Evolutionary conservation across 2,329 filamentous ascomycete species (phyloP), one percentile per base, ranked within the genome.

Genomic region (Thyridium curvatum): DNA sequence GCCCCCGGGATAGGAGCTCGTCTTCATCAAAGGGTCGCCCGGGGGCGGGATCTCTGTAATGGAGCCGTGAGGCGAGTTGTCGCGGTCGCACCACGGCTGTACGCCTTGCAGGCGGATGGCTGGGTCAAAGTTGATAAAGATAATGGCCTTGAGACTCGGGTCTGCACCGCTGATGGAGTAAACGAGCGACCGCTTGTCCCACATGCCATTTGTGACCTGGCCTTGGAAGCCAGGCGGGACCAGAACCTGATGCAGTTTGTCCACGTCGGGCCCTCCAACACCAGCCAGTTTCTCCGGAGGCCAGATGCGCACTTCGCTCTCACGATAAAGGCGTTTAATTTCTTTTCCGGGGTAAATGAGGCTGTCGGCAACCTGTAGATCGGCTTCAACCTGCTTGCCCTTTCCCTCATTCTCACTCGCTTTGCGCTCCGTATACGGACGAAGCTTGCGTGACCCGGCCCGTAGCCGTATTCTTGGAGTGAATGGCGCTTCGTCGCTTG

Each of bases 391-490:
- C 30, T n/a, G 21, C 8, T 21, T 26, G 10, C 6, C 21, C 21
- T 26, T 26, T 26, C 6, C 21, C 21, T 26, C 21, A 10, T 26
- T 10, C 10, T 26, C 21, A 31, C 13, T 12, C n/a, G 13, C 12
- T 26, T 10, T 39, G 18, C 21, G 3, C 13, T 34, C 31, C 3
- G 32, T 17, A 17, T 32, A 15, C 4, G 29, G 12, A 30, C 37
- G 58, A 8, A 57, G 46, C 13, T 54, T 59, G 31, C 74, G 61
- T 21, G 67, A 62, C 3, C 69, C 69, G 7, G 53, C 54, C 4
- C 56, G 51, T 9, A 74, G 59, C 18, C 72, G 65, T 4, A 84
- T 58, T 4, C 71, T 66, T 12, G 77, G 56, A 14, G 62, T 44
- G 37, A 59, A 59, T 4, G 53, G 44, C n/a, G 55, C 47, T 3